phyloP scores from a whole-genome alignment of 345 rosid species.

The Murraya paniculata region DNA sequence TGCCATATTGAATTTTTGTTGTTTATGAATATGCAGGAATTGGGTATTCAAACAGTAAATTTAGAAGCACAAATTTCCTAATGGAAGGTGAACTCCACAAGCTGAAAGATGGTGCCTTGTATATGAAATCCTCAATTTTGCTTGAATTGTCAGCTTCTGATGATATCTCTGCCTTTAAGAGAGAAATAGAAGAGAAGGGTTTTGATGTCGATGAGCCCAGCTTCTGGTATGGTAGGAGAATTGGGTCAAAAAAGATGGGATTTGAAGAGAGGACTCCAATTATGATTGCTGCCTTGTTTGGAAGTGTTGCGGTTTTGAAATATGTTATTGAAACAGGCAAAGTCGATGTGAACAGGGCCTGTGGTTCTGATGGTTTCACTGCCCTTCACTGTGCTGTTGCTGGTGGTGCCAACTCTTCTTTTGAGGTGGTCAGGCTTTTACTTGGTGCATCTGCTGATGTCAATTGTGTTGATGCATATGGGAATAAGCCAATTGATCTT shows the following conservation, averaged over 20 bases:
- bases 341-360: constrained; percentile 59
- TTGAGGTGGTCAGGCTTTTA: constrained; percentile 61
- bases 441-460: constrained; percentile 67
- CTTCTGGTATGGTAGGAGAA: constrained; percentile 75
- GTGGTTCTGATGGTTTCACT: constrained; percentile 70
- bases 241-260: constrained; percentile 83
- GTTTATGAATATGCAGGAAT: constrained; percentile 44
- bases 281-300: constrained; percentile 81
- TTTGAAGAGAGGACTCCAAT: constrained; percentile 80
- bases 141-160: constrained; percentile 79
- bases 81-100: constrained; percentile 46
- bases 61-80: constrained; percentile 30
- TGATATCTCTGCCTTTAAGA: constrained; percentile 53
- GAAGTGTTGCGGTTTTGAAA: constrained; percentile 56
- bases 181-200: constrained; percentile 48
- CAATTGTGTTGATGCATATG: constrained; percentile 51
- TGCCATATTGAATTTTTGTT: constrained; percentile 1
- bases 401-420: constrained; percentile 52
- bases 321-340: constrained; percentile 51
- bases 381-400: constrained; percentile 96
- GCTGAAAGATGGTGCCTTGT: constrained; percentile 25
- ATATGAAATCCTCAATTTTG: constrained; percentile 41
- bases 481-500: constrained; percentile 68
- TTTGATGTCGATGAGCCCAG: constrained; percentile 48
- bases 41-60: constrained; percentile 38